Evolutionary conservation across 306 rosid species (phyloP), one percentile per base, ranked within the genome.

Genomic region (Gleditsia sinensis): DNA sequence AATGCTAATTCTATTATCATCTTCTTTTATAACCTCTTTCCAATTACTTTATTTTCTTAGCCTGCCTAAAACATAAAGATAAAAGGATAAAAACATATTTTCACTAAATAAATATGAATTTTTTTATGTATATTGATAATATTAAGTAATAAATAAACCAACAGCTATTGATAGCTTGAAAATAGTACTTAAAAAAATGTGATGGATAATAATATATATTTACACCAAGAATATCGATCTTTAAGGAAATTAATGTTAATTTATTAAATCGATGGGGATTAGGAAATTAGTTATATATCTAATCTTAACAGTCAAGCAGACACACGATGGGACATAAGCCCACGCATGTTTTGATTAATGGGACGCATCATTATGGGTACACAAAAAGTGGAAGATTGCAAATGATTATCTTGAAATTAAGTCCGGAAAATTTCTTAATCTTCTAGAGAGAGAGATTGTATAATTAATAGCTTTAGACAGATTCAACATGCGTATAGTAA

Each of bases 321-420:
- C 45, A 46, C 39, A n/a, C 42, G 60, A 49, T 67, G 73, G 60
- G 73, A 67, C 73, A 67, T 5, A 30, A 67, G 13, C 24, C 57
- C 59, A 67, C 33, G 30, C 61, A 30, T 50, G 17, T 49, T 28
- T 49, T 68, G 74, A 4, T 50, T 20, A 68, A 50, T 68, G 48
- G 30, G 33, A 49, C 49, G 23, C 74, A 48, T 49, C 28, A 68
- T 68, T 68, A 68, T 32, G 61, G 45, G 48, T 25, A 6, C 32
- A 32, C 33, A 49, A 51, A 25, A 69, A 34, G 48, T 34, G 24
- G 24, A 5, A 2, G 63, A 24, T 23, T 23, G 39, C 51, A 36
- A 54, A 70, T 70, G 65, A 70, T 70, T 69, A 33, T 69, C 21
- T 53, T 33, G 24, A 53, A 69, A 34, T 51, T 53, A 24, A 34